phyloP scores from a whole-genome alignment of 257 asterid species.

The Verbena officinalis region DNA sequence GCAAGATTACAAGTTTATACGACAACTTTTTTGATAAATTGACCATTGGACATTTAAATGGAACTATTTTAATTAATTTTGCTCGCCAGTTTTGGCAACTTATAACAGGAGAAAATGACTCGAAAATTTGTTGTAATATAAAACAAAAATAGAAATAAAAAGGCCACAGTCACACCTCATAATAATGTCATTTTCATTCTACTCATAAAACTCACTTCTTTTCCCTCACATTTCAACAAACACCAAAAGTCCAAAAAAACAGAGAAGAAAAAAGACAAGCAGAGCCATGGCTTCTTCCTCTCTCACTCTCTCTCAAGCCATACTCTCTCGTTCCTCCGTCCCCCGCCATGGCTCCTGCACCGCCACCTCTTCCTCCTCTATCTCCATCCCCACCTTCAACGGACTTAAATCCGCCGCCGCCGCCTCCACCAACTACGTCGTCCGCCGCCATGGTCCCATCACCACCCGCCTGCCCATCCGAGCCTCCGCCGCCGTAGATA shows the following conservation, averaged over 20 bases:
- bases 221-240: background rate
- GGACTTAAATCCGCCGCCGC: conserved; percentile 61
- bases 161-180: background rate
- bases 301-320: conserved; percentile 87
- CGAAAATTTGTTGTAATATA: background rate
- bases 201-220: background rate
- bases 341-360: conserved; percentile 62
- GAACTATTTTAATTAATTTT: background rate
- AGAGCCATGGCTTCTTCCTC: conserved; percentile 90
- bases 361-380: conserved; percentile 30
- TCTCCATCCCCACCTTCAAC: conserved; percentile 56
- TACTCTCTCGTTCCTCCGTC: conserved; percentile 66
- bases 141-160: background rate
- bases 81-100: background rate
- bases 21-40: too few species aligned
- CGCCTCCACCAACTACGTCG: conserved; percentile 20
- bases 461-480: conserved; percentile 32
- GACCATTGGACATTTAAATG: background rate
- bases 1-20: too few species aligned
- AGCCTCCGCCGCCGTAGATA: conserved; percentile 55
- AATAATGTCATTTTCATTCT: background rate
- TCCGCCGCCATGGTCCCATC: conserved; percentile 43
- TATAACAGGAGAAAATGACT: background rate
- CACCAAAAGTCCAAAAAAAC: conserved; percentile 6
- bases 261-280: background rate